These are phyloP conservation scores for Dorcoceras hygrometricum DNA, from an alignment of 257 asterid genomes.

Conservation along the genomic window DNA sequence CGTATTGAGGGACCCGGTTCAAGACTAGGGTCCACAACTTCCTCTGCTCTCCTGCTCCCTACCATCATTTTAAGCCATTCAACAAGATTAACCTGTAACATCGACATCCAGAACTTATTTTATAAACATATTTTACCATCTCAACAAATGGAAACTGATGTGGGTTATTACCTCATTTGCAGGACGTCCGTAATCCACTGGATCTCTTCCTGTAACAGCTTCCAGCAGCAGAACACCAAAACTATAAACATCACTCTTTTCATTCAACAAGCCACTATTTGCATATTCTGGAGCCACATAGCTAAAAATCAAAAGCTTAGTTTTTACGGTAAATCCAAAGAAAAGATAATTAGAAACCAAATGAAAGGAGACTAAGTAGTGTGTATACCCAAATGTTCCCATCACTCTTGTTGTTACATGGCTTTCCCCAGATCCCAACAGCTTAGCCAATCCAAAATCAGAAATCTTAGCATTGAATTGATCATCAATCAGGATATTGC, in stretches of 20 bases:
- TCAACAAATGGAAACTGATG: conserved; percentile 10
- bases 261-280: conserved; percentile 84
- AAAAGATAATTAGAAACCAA: conserved; percentile 5
- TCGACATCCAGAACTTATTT: not conserved
- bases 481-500: conserved; percentile 82
- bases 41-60: conserved; percentile 85
- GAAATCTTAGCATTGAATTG: conserved; percentile 88
- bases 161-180: conserved; percentile 57
- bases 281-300: too few species aligned
- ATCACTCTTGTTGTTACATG: conserved; percentile 93
- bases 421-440: conserved; percentile 87
- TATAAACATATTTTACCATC: conserved; percentile 22
- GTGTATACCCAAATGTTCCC: conserved; percentile 92
- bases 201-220: conserved; percentile 91
- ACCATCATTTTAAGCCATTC: conserved; percentile 99
- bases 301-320: conserved; percentile 40
- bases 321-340: not conserved
- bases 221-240: conserved; percentile 90
- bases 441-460: conserved; percentile 96
- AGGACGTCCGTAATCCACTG: conserved; percentile 92
- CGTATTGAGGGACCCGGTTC: conserved; percentile 71
- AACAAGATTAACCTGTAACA: conserved; percentile 83
- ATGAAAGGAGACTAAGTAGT: not conserved
- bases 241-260: conserved; percentile 90
- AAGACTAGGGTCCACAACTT: conserved; percentile 80